Evolutionary conservation across 192 early-diverging fungal species (phyloP), one percentile per base, ranked within the genome.

Genomic region (Coemansia aciculifera): DNA sequence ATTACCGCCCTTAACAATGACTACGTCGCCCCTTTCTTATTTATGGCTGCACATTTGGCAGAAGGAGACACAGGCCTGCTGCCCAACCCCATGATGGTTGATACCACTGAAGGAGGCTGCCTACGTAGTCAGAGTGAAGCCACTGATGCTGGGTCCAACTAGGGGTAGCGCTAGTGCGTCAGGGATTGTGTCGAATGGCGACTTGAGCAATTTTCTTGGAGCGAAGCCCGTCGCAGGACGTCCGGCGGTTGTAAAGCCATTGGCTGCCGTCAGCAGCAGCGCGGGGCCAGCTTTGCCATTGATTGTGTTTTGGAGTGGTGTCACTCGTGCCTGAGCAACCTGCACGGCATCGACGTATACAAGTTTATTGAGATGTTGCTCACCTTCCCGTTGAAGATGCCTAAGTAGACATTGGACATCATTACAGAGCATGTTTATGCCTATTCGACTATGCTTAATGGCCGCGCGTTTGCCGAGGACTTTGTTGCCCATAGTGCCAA

Each of bases 361-460:
- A 91, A 93, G 59, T 92, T 92, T 59, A 87, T 93, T 59, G 81
- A 88, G 73, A 89, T 93, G 85, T 75, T 93, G 42, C 71, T 93
- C 51, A 86, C 90, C 9, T 93, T 93, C 79, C 89, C 89, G 2
- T 62, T 89, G 49, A 85, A 91, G 68, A 75, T 77, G 7, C 78
- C 86, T 32, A 84, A 88, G 3, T 77, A 79, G 24, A 87, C 88
- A 3, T 72, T 90, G 11, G 90, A 92, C 63, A 92, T 92, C 46
- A 91, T 93, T 40, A 85, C 89, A 31, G 92, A 91, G 66, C 86
- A 87, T 59, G 84, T 91, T 43, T 89, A 92, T 70, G 88, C 88
- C 17, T 86, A 89, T 69, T 92, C 90, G 1, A 68, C 85, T 24
- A 85, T 85, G 9, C 78, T 92, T 68, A 88, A 92, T 62, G 90